Evolutionary conservation across 2,329 filamentous ascomycete species (phyloP).

Genomic region (Reticulascus tulasneorum): DNA sequence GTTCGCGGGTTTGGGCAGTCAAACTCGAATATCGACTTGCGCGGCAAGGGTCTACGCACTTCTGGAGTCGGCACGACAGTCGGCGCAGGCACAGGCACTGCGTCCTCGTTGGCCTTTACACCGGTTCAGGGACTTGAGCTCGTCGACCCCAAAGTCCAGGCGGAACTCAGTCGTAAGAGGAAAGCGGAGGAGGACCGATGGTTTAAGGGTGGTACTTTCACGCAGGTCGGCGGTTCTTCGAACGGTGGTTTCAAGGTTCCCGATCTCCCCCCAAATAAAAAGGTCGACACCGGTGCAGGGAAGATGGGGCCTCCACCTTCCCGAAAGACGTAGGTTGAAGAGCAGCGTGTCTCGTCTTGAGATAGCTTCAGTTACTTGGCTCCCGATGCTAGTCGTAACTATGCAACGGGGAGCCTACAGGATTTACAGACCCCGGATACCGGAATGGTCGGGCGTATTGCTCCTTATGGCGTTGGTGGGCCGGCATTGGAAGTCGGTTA

Average conservation of each 20-base stretch:
- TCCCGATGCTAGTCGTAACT: too few relatives aligned
- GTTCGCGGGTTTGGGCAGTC: constrained; percentile 72
- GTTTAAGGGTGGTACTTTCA: constrained; percentile 98
- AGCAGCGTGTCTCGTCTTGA: too few relatives aligned
- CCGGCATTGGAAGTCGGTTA: too few relatives aligned
- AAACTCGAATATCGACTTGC: constrained; percentile 62
- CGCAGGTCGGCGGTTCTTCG: constrained; percentile 66
- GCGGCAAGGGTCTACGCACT: constrained; percentile 73
- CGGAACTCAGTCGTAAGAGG: constrained; percentile 82
- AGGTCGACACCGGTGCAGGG: constrained; percentile 58
- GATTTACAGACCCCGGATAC: too few relatives aligned
- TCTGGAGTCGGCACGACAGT: constrained; percentile 75
- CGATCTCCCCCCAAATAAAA: constrained; percentile 69
- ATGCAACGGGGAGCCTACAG: too few relatives aligned
- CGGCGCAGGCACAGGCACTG: constrained; percentile 54
- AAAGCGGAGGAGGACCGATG: constrained; percentile 93
- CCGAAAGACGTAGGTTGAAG: too few relatives aligned
- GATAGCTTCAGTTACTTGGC: too few relatives aligned
- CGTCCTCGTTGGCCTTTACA: constrained; percentile 86
- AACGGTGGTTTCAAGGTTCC: constrained; percentile 79
- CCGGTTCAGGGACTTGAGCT: constrained; percentile 92
- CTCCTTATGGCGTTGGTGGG: too few relatives aligned
- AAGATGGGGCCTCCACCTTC: constrained; percentile 42
- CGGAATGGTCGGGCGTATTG: too few relatives aligned
- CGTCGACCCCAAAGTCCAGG: constrained; percentile 86